These are phyloP conservation scores for Penicillium sumatraense DNA, from an alignment of 2,329 filamentous ascomycete species.

Conservation along the genomic window DNA sequence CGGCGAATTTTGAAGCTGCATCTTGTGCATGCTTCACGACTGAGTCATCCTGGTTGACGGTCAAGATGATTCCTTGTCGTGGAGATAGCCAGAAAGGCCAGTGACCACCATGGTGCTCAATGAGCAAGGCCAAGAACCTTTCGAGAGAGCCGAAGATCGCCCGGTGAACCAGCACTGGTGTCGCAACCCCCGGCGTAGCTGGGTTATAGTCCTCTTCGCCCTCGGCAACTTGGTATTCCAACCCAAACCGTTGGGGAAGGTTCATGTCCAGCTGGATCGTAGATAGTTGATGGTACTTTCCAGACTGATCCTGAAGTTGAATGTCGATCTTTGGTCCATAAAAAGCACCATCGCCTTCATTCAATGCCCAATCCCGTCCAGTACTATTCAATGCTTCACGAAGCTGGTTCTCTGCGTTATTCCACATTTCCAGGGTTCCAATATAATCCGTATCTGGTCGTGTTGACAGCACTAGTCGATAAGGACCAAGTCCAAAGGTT, in stretches of 20 bases:
- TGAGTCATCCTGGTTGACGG: slow-evolving; percentile 63
- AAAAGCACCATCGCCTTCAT: slow-evolving; percentile 83
- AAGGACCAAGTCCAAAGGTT: slow-evolving; percentile 72
- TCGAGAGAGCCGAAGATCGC: slow-evolving; percentile 85
- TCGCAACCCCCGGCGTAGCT: slow-evolving; percentile 60
- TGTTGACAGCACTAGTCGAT: slow-evolving; percentile 78
- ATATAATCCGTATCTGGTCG: slow-evolving; percentile 77
- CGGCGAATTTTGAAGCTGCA: slow-evolving; percentile 56
- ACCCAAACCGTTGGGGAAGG: slow-evolving; percentile 77
- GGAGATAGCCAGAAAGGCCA: slow-evolving; percentile 93
- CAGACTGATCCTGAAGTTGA: slow-evolving; percentile 75
- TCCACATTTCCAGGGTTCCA: slow-evolving; percentile 72
- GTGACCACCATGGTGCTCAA: slow-evolving; percentile 77
- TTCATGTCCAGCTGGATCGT: slow-evolving; percentile 92
- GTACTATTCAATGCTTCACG: slow-evolving; percentile 65
- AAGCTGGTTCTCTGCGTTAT: slow-evolving; percentile 69
- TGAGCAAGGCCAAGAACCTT: slow-evolving; percentile 80
- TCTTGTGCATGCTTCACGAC: slow-evolving; percentile 54
- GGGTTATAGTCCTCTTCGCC: slow-evolving; percentile 47
- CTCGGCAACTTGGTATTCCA: slow-evolving; percentile 68
- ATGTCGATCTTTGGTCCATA: slow-evolving; percentile 94
- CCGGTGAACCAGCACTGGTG: slow-evolving; percentile 81
- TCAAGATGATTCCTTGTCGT: slow-evolving; percentile 74
- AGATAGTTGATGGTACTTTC: slow-evolving; percentile 86
- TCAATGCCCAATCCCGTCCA: slow-evolving; percentile 72